Evolutionary conservation across 768 basidiomycete species (phyloP), one percentile per base, ranked within the genome.

Genomic region (Boletus sensibilis): DNA sequence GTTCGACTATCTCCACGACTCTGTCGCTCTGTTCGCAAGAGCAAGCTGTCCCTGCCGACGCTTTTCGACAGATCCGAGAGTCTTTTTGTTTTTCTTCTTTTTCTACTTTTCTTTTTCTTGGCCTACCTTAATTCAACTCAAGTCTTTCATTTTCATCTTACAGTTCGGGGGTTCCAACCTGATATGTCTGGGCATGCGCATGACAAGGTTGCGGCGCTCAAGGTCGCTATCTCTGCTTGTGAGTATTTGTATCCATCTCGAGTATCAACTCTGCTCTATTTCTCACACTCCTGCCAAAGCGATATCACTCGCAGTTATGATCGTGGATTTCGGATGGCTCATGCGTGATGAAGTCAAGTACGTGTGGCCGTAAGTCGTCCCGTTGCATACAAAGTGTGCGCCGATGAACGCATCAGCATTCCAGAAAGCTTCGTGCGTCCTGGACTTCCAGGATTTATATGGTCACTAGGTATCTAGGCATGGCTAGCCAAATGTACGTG

Each of bases 291-390:
- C 27, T 12, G 8, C 4, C 38, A 38, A 45, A 57, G 68, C 56
- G 1, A 2, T 52, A 1, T 46, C 61, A 0, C 41, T 65, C 14
- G 49, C 25, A 4, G 0, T 60, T 14, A 69, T 69, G 68, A 11
- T 62, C 23, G 10, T 38, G 2, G 68, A 69, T 13, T 63, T 51
- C 27, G 1, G n/a, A 0, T 62, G 45, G 35, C 43, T 55, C 1
- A 12, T 70, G 1, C 43, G 53, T 3, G 60, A 65, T 8, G 68
- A 69, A 43, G 9, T 37, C 16, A 59, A 51, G 34, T 3, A 49
- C 10, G 31, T 69, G 18, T 69, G 66, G 66, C 57, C 65, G 66
- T 69, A 34, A 62, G 68, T 56, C 6, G 2, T n/a, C 23, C 13
- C 6, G 4, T 25, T 8, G 3, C 20, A 16, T 41, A 31, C 8